A percentile compares a stretch with the other conserved stretches of the same genome.
phyloP scores from a whole-genome alignment of 2,329 filamentous ascomycete genomes.

The Curvularia sp. region DNA sequence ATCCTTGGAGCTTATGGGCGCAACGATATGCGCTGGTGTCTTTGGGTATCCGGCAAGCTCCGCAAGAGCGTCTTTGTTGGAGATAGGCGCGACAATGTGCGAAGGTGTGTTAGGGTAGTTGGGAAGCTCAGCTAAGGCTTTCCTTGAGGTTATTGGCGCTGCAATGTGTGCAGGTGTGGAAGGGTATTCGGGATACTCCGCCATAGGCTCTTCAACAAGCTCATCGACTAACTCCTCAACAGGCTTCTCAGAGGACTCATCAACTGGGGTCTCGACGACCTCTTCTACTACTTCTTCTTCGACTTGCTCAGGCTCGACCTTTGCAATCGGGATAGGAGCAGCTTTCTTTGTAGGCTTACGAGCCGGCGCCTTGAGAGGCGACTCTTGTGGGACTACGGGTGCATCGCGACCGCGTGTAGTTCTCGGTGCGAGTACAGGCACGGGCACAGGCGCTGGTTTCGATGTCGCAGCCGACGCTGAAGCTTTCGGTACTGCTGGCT shows the following conservation, averaged over 20 bases:
- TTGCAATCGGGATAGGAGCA: slow-evolving; percentile 20
- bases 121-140: slow-evolving; percentile 28
- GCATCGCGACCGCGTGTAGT: slow-evolving; percentile 34
- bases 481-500: slow-evolving; percentile 25
- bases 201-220: slow-evolving; percentile 31
- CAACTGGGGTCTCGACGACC: background rate
- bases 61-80: slow-evolving; percentile 25
- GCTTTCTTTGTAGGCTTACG: slow-evolving; percentile 36
- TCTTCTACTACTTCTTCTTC: slow-evolving; percentile 19
- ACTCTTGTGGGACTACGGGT: slow-evolving; percentile 26
- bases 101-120: slow-evolving; percentile 35
- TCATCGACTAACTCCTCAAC: background rate
- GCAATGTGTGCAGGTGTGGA: slow-evolving; percentile 26
- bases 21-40: slow-evolving; percentile 36
- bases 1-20: slow-evolving; percentile 24
- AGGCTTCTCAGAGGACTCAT: background rate
- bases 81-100: slow-evolving; percentile 30
- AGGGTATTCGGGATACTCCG: slow-evolving; percentile 25
- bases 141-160: slow-evolving; percentile 27
- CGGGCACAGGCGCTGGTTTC: slow-evolving; percentile 14
- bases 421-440: slow-evolving; percentile 23
- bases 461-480: slow-evolving; percentile 18
- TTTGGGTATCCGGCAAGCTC: slow-evolving; percentile 33
- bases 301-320: slow-evolving; percentile 19
- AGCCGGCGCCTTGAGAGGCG: slow-evolving; percentile 39